Evolutionary conservation across 495 filamentous ascomycete genomes (phyloP), one percentile per base, ranked within the genome.

Genomic region (Rostrohypoxylon terebratum): DNA sequence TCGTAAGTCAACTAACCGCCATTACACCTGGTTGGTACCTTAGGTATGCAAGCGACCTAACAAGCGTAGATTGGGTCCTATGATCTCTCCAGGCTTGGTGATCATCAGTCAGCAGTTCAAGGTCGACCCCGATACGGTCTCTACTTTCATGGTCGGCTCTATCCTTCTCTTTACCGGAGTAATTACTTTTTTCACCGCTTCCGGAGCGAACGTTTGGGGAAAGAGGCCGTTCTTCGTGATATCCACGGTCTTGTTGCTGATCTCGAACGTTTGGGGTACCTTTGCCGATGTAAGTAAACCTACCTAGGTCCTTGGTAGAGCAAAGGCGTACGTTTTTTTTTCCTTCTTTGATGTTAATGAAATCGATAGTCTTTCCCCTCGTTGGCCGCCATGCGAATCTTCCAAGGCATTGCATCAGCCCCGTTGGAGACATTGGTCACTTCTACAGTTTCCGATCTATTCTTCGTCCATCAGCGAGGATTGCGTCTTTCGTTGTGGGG

Each of bases 401-500:
- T 88, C 54, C 87, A 89, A 67, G 87, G 87, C 28, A 82, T 88
- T 21, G 86, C 83, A 14, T 74, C 87, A 63, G 87, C 87, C 5
- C 87, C 87, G 0, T 86, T 89, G 47, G 87, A 89, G 74, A 87
- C 85, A 0, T 59, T 88, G 21, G 85, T 88, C 4, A 89, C 87
- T 75, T 85, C 86, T 2, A 87, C 84, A 54, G 86, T 89, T 16
- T 87, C 85, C 34, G 86, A 89, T 77, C 73, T 89, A 10, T 88
- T 84, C 77, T 89, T 84, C 67, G 84, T 89, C 33, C 86, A 89
- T 21, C 68, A 75, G 54, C 53, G 68, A 61, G 72, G 72, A 44
- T 48, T 68, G 33, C 72, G 68, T 20, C 54, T 75, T 11, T 75
- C 72, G 20, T 33, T 75, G 0, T 75, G 72, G 72, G 72, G 68